Percentiles rank a stretch among this genome's conserved stretches.
Evolutionary conservation across 345 rosid genomes (phyloP).

Genomic region (Moricandia moricandioides): DNA sequence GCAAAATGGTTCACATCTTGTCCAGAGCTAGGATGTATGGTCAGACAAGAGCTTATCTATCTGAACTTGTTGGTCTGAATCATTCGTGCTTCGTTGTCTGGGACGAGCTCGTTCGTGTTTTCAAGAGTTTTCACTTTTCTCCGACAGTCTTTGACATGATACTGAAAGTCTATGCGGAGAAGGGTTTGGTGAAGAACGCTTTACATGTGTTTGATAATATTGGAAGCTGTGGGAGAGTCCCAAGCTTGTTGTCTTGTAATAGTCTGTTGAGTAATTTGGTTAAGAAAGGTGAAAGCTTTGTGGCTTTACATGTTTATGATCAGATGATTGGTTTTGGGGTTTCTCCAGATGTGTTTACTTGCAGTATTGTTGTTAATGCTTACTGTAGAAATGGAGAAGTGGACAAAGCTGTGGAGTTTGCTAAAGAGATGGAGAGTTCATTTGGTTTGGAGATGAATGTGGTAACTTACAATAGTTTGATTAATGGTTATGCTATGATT

Average conservation of each 20-base stretch:
- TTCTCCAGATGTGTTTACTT: constrained; percentile 71
- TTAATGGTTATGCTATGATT: constrained; percentile 60
- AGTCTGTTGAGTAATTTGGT: constrained; percentile 69
- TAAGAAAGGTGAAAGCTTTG: constrained; percentile 45
- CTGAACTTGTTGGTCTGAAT: constrained; percentile 48
- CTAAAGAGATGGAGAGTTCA: constrained; percentile 43
- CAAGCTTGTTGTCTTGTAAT: constrained; percentile 73
- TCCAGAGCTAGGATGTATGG: constrained; percentile 71
- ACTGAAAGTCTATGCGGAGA: constrained; percentile 63
- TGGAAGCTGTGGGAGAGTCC: constrained; percentile 52
- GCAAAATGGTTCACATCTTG: constrained; percentile 72
- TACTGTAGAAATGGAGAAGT: constrained; percentile 56
- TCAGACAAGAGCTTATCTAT: constrained; percentile 51
- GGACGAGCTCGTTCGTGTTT: constrained; percentile 59
- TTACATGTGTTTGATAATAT: constrained; percentile 88
- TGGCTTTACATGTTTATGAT: constrained; percentile 62
- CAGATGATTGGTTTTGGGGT: constrained; percentile 63
- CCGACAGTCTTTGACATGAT: constrained; percentile 80
- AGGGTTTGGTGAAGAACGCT: constrained; percentile 60
- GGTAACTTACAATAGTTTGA: constrained; percentile 69
- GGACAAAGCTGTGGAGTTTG: constrained; percentile 52
- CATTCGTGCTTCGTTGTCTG: constrained; percentile 46
- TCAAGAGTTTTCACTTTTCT: constrained; percentile 54
- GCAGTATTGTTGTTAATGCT: constrained; percentile 70
- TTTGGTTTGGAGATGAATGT: constrained; percentile 62